Conservation (phyloP, 495 filamentous ascomycete species). For the Daldinia childiae region DNA sequence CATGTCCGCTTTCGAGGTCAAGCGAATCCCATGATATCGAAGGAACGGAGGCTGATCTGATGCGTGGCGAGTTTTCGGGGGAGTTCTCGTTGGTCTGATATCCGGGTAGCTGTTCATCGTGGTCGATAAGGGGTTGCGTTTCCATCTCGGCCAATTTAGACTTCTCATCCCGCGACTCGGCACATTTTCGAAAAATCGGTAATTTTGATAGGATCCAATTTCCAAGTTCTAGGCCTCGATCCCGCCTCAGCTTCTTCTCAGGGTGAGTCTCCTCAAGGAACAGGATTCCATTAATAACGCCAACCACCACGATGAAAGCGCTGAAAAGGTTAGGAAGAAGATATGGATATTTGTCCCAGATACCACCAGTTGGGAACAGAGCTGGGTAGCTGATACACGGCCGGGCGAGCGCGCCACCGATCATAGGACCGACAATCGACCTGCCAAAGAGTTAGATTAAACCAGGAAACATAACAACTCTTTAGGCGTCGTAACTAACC, state of each 20-base stretch:
- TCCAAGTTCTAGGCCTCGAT: conserved; percentile 80
- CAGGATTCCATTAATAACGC: conserved; percentile 82
- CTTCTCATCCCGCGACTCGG: conserved; percentile 42
- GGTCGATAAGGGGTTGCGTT: conserved; percentile 62
- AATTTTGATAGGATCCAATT: conserved; percentile 71
- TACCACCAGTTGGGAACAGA: conserved; percentile 73
- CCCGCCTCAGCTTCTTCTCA: conserved; percentile 78
- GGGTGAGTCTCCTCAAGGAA: conserved; percentile 97
- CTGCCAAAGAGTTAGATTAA: conserved; percentile 46
- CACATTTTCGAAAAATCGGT: conserved; percentile 47
- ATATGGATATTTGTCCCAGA: conserved; percentile 89
- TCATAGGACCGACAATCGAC: conserved; percentile 84
- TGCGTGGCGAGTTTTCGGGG: conserved; percentile 60
- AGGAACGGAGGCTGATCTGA: conserved; percentile 49
- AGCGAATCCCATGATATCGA: conserved; percentile 43
- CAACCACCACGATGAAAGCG: conserved; percentile 76
- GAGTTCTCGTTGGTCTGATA: conserved; percentile 71
- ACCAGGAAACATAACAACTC: background rate
- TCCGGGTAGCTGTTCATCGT: conserved; percentile 65
- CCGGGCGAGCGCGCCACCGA: conserved; percentile 89
- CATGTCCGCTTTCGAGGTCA: conserved; percentile 37
- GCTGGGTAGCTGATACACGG: conserved; percentile 84
- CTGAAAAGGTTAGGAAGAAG: conserved; percentile 94
- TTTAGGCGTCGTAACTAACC: conserved; percentile 57
- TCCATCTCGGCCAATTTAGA: conserved; percentile 52